Percentiles rank a stretch among this genome's conserved stretches.
These are phyloP conservation scores for Echites panduratus DNA, from an alignment of 257 asterid species.

Conservation along the genomic window DNA sequence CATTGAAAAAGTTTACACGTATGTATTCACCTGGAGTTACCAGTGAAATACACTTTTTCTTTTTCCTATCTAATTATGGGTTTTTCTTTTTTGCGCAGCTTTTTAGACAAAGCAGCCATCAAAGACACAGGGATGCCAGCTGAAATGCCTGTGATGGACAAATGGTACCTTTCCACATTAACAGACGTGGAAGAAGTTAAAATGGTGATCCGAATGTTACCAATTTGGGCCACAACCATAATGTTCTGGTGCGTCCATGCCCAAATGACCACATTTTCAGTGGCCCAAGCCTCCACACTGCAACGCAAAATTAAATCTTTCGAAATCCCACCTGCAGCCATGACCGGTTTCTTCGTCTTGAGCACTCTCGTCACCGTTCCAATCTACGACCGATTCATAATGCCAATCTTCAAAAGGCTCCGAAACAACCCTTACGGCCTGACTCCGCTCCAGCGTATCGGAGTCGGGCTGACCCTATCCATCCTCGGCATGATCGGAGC, in stretches of 20 bases:
- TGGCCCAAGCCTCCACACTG: slow-evolving; percentile 79
- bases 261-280: slow-evolving; percentile 84
- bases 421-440: slow-evolving; percentile 55
- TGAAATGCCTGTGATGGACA: slow-evolving; percentile 13
- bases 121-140: slow-evolving; percentile 25
- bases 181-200: slow-evolving; percentile 91
- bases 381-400: slow-evolving; percentile 45
- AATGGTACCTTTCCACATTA: slow-evolving; percentile 62
- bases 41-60: no score
- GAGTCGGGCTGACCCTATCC: slow-evolving; percentile 46
- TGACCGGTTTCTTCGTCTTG: slow-evolving; percentile 65
- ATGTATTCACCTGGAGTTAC: no score
- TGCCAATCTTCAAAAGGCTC: slow-evolving; percentile 32
- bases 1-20: no score
- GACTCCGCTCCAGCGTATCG: slow-evolving; percentile 63
- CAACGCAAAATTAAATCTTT: slow-evolving; percentile 51
- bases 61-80: no score
- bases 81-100: slow-evolving; percentile 26
- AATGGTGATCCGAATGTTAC: slow-evolving; percentile 60
- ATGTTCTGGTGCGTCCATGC: slow-evolving; percentile 82
- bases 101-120: slow-evolving; percentile 85
- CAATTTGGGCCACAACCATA: slow-evolving; percentile 83
- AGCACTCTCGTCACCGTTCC: slow-evolving; percentile 61
- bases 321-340: slow-evolving; percentile 63
- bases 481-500: slow-evolving; percentile 59